Conservation (phyloP, 345 rosid species). For the Noccaea bulbosa region DNA sequence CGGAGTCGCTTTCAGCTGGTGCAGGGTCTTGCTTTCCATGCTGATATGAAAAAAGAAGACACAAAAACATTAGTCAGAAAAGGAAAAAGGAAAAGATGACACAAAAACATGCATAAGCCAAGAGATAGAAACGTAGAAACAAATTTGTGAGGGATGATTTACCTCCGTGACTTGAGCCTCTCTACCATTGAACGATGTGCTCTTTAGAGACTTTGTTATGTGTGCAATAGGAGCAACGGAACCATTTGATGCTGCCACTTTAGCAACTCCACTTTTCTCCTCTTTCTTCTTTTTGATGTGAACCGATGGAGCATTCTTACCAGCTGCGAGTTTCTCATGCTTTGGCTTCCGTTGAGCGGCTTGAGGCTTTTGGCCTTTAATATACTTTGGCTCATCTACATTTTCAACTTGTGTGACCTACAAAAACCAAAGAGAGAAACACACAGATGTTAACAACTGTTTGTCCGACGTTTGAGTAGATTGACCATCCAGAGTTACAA, state of each 20-base stretch:
- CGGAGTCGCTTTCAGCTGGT: slow-evolving; percentile 48
- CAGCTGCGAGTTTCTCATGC: slow-evolving; percentile 53
- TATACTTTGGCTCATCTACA: slow-evolving; percentile 44
- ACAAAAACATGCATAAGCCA: slow-evolving; percentile 3
- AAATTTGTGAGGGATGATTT: slow-evolving; percentile 14
- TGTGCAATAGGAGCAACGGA: slow-evolving; percentile 47
- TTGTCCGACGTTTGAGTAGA: neutral
- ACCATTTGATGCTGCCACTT: slow-evolving; percentile 57
- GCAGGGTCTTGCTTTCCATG: slow-evolving; percentile 58
- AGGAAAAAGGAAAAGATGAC: neutral
- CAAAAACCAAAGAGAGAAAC: neutral
- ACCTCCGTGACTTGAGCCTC: slow-evolving; percentile 57
- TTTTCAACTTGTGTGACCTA: slow-evolving; percentile 56
- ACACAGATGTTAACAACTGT: slow-evolving; percentile 13
- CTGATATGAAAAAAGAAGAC: slow-evolving; percentile 50
- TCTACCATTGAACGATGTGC: slow-evolving; percentile 56
- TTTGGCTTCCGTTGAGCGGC: slow-evolving; percentile 56
- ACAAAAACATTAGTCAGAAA: slow-evolving; percentile 43
- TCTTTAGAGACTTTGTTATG: slow-evolving; percentile 56
- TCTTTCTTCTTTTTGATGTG: slow-evolving; percentile 54
- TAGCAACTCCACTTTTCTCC: slow-evolving; percentile 46
- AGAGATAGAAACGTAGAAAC: slow-evolving; percentile 6
- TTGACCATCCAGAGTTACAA: slow-evolving; percentile 21
- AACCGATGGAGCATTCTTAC: slow-evolving; percentile 51
- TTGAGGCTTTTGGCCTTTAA: slow-evolving; percentile 49